Conservation (phyloP, 257 asterid genomes). For the Ajuga chamaepitys region DNA sequence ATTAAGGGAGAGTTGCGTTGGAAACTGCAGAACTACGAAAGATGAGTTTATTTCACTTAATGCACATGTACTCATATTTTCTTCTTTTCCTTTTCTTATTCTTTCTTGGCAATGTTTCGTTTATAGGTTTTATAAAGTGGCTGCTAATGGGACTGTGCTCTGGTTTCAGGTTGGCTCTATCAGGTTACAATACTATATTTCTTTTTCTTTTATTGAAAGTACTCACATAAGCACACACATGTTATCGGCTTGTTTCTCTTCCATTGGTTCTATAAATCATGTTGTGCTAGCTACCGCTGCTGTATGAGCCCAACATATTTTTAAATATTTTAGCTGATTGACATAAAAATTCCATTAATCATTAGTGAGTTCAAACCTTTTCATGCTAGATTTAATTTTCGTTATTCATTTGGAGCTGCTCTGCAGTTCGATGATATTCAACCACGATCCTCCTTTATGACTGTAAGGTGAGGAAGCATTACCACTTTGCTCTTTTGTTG, state of each 20-base stretch:
- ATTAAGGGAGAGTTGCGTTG: too few relatives aligned
- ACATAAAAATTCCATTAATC: neutral
- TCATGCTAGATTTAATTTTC: conserved; percentile 11
- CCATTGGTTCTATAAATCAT: neutral
- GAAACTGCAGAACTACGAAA: too few relatives aligned
- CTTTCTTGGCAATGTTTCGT: too few relatives aligned
- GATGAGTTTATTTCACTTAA: too few relatives aligned
- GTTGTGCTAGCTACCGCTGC: neutral
- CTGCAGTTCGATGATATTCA: conserved; percentile 83
- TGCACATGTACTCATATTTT: too few relatives aligned
- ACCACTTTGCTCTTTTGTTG: neutral
- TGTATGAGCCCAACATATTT: conserved; percentile 2
- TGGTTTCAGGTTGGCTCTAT: too few relatives aligned
- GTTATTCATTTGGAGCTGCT: conserved; percentile 63
- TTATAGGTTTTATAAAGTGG: too few relatives aligned
- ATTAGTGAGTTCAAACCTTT: neutral
- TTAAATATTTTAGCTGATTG: neutral
- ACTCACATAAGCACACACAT: too few relatives aligned
- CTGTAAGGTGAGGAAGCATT: conserved; percentile 54
- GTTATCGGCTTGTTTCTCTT: neutral
- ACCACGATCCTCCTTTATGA: conserved; percentile 83
- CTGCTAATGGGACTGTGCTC: too few relatives aligned
- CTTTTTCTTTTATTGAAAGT: too few relatives aligned
- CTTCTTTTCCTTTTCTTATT: too few relatives aligned
- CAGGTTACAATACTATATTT: too few relatives aligned